Evolutionary conservation across 176 grass and related monocot genomes (phyloP).

Genomic region (Carex parvula): DNA sequence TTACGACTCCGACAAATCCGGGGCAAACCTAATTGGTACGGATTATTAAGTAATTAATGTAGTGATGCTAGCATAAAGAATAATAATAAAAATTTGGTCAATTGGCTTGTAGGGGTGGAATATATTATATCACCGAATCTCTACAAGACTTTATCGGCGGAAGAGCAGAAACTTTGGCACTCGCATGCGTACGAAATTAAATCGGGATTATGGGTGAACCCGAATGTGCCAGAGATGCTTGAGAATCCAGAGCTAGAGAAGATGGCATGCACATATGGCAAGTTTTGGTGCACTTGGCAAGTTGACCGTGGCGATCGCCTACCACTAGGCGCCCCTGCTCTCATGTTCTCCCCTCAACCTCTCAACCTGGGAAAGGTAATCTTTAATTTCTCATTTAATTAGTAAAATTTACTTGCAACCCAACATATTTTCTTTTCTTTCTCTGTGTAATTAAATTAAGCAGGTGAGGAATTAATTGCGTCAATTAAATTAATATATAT

Average conservation of each 20-base stretch:
- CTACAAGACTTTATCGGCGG: constrained; percentile 45
- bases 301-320: constrained; percentile 73
- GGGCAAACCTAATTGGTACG: constrained; percentile 55
- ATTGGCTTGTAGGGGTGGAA: constrained; percentile 53
- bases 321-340: constrained; percentile 56
- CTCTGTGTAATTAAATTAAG: no score
- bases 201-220: constrained; percentile 53
- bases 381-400: background rate
- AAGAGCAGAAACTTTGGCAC: constrained; percentile 87
- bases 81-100: background rate
- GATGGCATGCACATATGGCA: constrained; percentile 60
- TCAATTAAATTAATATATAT: background rate
- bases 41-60: background rate
- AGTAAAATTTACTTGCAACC: background rate
- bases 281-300: constrained; percentile 98
- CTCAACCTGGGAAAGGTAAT: constrained; percentile 30
- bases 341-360: constrained; percentile 71
- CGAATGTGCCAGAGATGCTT: constrained; percentile 39
- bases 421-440: background rate
- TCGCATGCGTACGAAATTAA: constrained; percentile 83
- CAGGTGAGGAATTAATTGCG: background rate
- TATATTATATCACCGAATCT: constrained; percentile 57
- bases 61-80: background rate
- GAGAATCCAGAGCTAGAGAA: constrained; percentile 47
- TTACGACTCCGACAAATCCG: constrained; percentile 52